Evolutionary conservation across 805 yeast genomes (phyloP), one percentile per base, ranked within the genome.

Genomic region (Saccharomycopsis synnaedendra): DNA sequence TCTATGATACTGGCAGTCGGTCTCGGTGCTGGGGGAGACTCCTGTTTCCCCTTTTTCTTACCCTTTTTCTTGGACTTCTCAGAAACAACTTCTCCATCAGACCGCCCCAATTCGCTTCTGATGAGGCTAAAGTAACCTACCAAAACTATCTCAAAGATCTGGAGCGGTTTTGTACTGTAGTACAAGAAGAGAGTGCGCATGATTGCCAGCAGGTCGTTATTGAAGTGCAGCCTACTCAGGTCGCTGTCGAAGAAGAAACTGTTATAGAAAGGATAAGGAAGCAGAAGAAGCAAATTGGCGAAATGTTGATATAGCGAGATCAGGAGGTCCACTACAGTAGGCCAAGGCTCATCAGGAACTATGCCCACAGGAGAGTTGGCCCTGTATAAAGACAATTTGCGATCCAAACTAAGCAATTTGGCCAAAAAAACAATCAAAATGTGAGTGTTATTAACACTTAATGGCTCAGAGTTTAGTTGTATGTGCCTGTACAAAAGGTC

Each of bases 331-430:
- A 46, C 49, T 1, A 42, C 37, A 9, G 8, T 35, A 1, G 5
- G 10, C 49, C 49, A 46, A 2, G 31, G 32, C 5, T 44, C 43
- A 33, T 36, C 7, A 37, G 30, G 32, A 8, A 32, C 29, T 35
- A 31, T 34, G 28, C 34, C 31, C 11, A 41, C 44, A 5, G 47
- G 28, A 19, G 19, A 19, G 19, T 19, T 19, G 19, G 19, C 19
- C 19, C 19, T 19, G 19, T 19, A 19, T 19, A 19, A 19, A 19
- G 19, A 19, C 10, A 48, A 36, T 36, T 48, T 48, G n/a, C 9
- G 10, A 29, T 48, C 51, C 19, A 44, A 41, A 40, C 48, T 44
- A 5, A 48, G 9, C n/a, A 48, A 36, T 37, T 48, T 48, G 10
- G 51, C 48, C 5, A 48, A 44, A 32, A 47, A 44, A n/a, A 47